Conservation (phyloP, 2,329 filamentous ascomycete genomes). For the Orbilia oligospora region DNA sequence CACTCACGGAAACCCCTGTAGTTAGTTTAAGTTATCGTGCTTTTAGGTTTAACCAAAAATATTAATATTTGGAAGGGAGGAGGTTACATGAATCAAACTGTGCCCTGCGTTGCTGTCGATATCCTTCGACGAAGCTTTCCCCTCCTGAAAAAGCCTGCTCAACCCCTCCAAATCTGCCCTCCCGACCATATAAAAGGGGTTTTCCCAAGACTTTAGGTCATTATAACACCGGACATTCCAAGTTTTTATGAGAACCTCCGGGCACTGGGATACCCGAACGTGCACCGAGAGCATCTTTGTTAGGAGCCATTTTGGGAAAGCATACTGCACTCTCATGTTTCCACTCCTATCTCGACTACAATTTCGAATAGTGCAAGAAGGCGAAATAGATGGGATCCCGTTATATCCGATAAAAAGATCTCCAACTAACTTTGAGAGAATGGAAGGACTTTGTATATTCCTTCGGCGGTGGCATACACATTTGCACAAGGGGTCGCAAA, state of each 20-base stretch:
- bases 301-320: conserved; percentile 21
- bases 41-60: no score
- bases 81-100: conserved; percentile 14
- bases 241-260: not conserved
- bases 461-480: conserved; percentile 10
- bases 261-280: not conserved
- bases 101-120: not conserved
- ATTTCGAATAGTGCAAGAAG: conserved; percentile 1
- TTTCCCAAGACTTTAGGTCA: not conserved
- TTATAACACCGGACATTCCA: conserved; percentile 2
- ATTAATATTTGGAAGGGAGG: no score
- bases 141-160: not conserved
- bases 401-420: conserved; percentile 21
- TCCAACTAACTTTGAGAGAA: conserved; percentile 10
- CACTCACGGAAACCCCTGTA: no score
- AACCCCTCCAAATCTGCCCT: not conserved
- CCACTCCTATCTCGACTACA: not conserved
- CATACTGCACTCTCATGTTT: conserved; percentile 16
- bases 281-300: not conserved
- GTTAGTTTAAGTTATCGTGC: no score
- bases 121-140: conserved; percentile 2
- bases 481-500: not conserved
- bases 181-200: not conserved
- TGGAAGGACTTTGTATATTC: not conserved
- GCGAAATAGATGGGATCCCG: conserved; percentile 23